phyloP scores from a whole-genome alignment of 2,329 filamentous ascomycete species.

The Paecilomyces fulvus region DNA sequence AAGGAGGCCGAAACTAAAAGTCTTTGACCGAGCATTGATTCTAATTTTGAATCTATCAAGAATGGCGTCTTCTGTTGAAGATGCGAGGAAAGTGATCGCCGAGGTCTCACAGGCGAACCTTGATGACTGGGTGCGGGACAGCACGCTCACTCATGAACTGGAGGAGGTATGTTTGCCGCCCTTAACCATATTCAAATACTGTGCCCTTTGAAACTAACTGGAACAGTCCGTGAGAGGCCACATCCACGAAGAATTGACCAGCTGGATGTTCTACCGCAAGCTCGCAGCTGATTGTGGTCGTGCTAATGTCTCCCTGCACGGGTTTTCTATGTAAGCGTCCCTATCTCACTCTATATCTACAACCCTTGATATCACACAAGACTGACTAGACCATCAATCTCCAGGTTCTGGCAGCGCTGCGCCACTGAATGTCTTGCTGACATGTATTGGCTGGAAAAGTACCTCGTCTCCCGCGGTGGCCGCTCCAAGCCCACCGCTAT shows the following conservation, averaged over 20 bases:
- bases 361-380: not conserved
- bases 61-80: not conserved
- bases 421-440: constrained; percentile 14
- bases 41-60: not conserved
- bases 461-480: constrained; percentile 15
- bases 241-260: constrained; percentile 12
- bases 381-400: not conserved
- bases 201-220: not conserved
- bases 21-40: not conserved
- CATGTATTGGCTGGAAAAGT: constrained; percentile 15
- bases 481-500: constrained; percentile 15
- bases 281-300: constrained; percentile 13
- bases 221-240: constrained; percentile 14
- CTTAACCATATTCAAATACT: too few relatives aligned
- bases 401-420: constrained; percentile 13
- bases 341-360: not conserved
- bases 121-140: constrained; percentile 7
- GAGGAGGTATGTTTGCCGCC: constrained; percentile 8
- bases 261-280: constrained; percentile 17
- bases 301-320: constrained; percentile 14
- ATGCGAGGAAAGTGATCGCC: constrained; percentile 5
- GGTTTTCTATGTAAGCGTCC: constrained; percentile 12
- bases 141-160: constrained; percentile 7
- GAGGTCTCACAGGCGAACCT: constrained; percentile 7
- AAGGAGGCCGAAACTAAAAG: not conserved